A percentile compares a stretch with the other conserved stretches of the same genome.
phyloP scores from a whole-genome alignment of 176 grass and related monocot genomes.

The Musa troglodytarum region DNA sequence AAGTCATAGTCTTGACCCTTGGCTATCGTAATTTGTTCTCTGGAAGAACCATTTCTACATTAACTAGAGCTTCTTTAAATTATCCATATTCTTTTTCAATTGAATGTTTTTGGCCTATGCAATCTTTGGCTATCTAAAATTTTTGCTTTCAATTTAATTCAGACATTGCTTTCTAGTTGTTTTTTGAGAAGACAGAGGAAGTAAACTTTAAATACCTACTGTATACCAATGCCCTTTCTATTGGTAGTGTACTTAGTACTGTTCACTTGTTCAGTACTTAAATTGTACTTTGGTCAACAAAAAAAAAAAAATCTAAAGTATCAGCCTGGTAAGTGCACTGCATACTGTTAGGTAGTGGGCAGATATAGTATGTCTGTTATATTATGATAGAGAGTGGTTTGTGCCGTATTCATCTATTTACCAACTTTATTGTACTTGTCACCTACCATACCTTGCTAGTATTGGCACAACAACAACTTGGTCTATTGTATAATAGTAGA shows the following conservation, averaged over 20 bases:
- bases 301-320: too few species aligned
- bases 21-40: background rate
- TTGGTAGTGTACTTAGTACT: background rate
- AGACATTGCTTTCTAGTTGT: too few species aligned
- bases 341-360: too few species aligned
- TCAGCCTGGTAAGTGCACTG: too few species aligned
- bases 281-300: too few species aligned
- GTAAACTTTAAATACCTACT: background rate
- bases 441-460: background rate
- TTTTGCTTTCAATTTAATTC: background rate
- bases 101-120: background rate
- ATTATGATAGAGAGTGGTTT: background rate
- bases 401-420: background rate
- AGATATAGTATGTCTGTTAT: background rate
- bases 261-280: background rate
- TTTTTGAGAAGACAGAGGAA: background rate
- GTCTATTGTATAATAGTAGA: background rate
- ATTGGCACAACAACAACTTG: background rate
- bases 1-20: constrained; percentile 43
- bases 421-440: background rate
- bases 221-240: background rate
- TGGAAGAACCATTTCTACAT: background rate
- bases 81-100: background rate
- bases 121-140: background rate
- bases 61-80: background rate